These are phyloP conservation scores for Gremmenia infestans DNA, from an alignment of 2,329 filamentous ascomycete species.

Conservation along the genomic window DNA sequence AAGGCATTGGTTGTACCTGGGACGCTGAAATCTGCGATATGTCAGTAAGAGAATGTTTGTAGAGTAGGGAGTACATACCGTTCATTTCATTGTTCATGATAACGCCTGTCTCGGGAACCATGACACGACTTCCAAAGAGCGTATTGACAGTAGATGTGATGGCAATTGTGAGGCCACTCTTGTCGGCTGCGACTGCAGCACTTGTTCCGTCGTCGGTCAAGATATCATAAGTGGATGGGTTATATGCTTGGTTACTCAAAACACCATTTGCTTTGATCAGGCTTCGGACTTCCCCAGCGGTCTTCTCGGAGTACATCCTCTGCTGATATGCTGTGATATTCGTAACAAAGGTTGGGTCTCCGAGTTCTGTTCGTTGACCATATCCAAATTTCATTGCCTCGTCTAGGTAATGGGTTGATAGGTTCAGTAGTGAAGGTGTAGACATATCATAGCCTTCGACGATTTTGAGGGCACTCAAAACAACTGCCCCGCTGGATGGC, in stretches of 20 bases:
- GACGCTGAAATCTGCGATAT: constrained; percentile 54
- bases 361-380: constrained; percentile 55
- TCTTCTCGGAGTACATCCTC: constrained; percentile 45
- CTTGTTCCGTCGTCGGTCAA: constrained; percentile 47
- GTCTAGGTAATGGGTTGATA: constrained; percentile 61
- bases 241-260: constrained; percentile 55
- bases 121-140: constrained; percentile 57
- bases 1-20: constrained; percentile 60
- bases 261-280: constrained; percentile 55
- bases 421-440: constrained; percentile 46
- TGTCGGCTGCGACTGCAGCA: constrained; percentile 50
- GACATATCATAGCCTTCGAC: constrained; percentile 68
- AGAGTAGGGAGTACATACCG: constrained; percentile 43
- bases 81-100: constrained; percentile 63
- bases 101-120: constrained; percentile 62
- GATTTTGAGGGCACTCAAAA: constrained; percentile 70
- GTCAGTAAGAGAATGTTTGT: not conserved
- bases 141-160: constrained; percentile 65
- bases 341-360: constrained; percentile 56
- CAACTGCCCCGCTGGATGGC: constrained; percentile 74
- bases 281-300: constrained; percentile 47
- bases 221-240: constrained; percentile 56
- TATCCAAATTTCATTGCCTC: constrained; percentile 66
- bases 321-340: constrained; percentile 56
- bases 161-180: constrained; percentile 55